Conservation (phyloP, 352 stramenopile genomes). For the Pythium folliculosum region DNA sequence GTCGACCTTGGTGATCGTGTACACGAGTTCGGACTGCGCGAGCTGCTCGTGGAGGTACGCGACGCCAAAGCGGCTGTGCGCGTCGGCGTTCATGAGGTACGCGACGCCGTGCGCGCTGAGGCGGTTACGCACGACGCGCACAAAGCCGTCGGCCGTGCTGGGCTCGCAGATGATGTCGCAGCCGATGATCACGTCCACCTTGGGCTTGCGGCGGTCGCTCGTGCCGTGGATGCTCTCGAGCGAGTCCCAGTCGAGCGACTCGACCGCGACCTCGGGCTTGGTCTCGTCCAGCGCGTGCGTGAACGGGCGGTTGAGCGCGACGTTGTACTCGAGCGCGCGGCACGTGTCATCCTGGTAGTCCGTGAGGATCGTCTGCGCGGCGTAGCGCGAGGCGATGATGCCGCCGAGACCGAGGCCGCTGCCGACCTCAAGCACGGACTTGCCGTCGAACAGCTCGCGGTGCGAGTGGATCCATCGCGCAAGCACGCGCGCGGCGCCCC, state of each 20-base stretch:
- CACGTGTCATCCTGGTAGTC: slow-evolving; percentile 88
- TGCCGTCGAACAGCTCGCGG: slow-evolving; percentile 67
- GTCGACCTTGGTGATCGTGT: slow-evolving; percentile 68
- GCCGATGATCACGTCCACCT: slow-evolving; percentile 81
- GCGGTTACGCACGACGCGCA: slow-evolving; percentile 70
- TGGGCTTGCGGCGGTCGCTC: slow-evolving; percentile 28
- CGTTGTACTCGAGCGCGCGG: slow-evolving; percentile 75
- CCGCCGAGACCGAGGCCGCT: slow-evolving; percentile 80
- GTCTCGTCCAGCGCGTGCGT: slow-evolving; percentile 59
- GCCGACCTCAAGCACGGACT: slow-evolving; percentile 80
- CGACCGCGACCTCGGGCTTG: slow-evolving; percentile 57
- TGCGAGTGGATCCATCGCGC: slow-evolving; percentile 82
- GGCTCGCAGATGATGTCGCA: slow-evolving; percentile 90
- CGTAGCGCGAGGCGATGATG: slow-evolving; percentile 76
- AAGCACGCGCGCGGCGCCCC: slow-evolving; percentile 80
- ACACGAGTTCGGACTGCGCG: slow-evolving; percentile 59
- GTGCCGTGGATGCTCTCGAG: slow-evolving; percentile 58
- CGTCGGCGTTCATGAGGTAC: slow-evolving; percentile 88
- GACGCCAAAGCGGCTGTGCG: slow-evolving; percentile 85
- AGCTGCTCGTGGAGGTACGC: slow-evolving; percentile 70
- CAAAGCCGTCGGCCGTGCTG: slow-evolving; percentile 84
- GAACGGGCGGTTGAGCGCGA: slow-evolving; percentile 72
- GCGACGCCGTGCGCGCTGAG: slow-evolving; percentile 55
- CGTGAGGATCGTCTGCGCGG: slow-evolving; percentile 61
- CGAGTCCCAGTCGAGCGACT: slow-evolving; percentile 77